Evolutionary conservation across 192 early-diverging fungal species (phyloP), one percentile per base, ranked within the genome.

Genomic region (Podila verticillata): DNA sequence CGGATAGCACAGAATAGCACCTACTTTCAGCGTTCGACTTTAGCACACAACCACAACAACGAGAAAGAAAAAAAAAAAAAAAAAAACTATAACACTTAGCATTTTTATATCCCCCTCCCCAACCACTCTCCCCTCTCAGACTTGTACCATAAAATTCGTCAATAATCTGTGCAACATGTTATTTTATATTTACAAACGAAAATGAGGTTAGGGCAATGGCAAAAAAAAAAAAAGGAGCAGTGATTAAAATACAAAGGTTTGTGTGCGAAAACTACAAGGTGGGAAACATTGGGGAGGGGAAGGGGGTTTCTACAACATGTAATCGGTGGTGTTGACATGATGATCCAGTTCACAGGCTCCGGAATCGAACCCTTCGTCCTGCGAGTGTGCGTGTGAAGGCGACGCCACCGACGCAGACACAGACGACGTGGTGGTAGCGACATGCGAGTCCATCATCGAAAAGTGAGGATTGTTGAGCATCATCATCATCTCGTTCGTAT

Each of bases 401-500:
- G 29, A 32, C 36, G 34, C 24, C 51, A 54, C 24, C 51, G 34
- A 62, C 0, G 61, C 29, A 4, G 61, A 62, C 10, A 32, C 28
- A 3, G 61, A 62, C 7, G 34, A 17, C 30, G 61, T 22, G 35
- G 61, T 39, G 0, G 61, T 5, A 0, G 31, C 61, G 32, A 34
- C 28, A 36, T 10, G 22, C 39, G 24, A 7, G 22, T 61, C 70
- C 70, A 79, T 71, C 5, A 64, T 66, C 12, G 74, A 32, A 31
- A 80, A 72, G 28, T 68, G 49, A 1, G 75, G 69, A 4, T 60
- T 64, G 51, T 72, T 72, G 7, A 80, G 29, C 77, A 80, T 72
- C 65, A 72, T 63, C 77, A 80, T 80, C 77, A 80, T 69, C 56
- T 80, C 70, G 54, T 80, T 72, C 17, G 65, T 72, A 22, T 80